Base-by-base conservation (phyloP, 2,329 filamentous ascomycete genomes). In the Scopulariopsis brevicaulis region DNA sequence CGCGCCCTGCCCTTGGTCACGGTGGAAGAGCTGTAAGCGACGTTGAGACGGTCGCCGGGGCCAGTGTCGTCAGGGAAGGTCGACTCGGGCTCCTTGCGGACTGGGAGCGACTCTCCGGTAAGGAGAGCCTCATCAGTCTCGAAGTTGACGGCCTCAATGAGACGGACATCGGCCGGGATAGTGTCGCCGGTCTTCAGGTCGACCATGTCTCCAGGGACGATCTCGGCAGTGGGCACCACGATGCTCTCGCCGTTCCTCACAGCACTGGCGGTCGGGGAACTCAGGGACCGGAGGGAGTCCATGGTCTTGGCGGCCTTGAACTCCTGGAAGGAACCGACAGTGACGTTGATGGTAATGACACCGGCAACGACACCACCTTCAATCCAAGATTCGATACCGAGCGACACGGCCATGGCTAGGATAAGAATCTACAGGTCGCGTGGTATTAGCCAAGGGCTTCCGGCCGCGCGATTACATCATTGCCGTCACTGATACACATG, bases 111-210 rank as follows among this genome's bases (percentile, higher is more conserved):
- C 67, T 86, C 83, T 54, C 83, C 83, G 1, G 83, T 86, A 14
- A 86, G 74, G 22, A 84, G 74, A 1, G 82, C 81, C 66, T 86
- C 83, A 60, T 90, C 85, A 61, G 83, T 86, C 63, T 85, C 83
- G 50, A 85, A 78, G 68, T 88, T 88, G 72, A 86, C 78, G 25
- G 75, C 78, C 61, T 84, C 79, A 43, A 83, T 63, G 2, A 79
- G 65, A 55, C 81, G 74, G 7, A 85, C 67, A 63, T 85, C 83
- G 4, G 82, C 82, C 22, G 82, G 82, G 25, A 85, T 74, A n/a
- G 80, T 82, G 62, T 84, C 81, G 52, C 83, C 82, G 1, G 74
- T 79, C 68, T 74, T 79, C 64, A 78, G 70, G 56, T 75, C 70
- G 35, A 78, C 77, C 60, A 85, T 70, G 59, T 85, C 83, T 34